Conservation (phyloP, 2,329 filamentous ascomycete genomes). For the Hymenotorrendiella dingleyae region DNA sequence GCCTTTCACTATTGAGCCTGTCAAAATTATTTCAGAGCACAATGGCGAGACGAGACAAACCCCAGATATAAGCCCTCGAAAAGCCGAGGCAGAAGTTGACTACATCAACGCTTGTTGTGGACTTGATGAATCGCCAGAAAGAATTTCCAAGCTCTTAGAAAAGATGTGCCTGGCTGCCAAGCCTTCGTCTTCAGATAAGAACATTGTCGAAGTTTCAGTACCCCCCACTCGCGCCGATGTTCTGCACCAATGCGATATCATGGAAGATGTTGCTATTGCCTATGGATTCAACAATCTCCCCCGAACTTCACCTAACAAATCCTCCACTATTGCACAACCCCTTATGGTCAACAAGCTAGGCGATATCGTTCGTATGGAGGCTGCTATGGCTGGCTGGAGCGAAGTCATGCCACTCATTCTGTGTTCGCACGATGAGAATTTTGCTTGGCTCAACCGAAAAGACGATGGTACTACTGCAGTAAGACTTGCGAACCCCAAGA, state of each 20-base stretch:
- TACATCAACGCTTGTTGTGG: constrained; percentile 95
- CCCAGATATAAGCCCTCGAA: constrained; percentile 72
- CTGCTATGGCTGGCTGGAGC: constrained; percentile 90
- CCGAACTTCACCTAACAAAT: constrained; percentile 77
- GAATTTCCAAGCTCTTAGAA: constrained; percentile 72
- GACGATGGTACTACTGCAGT: constrained; percentile 82
- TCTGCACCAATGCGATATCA: constrained; percentile 93
- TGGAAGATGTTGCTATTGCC: constrained; percentile 95
- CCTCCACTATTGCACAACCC: constrained; percentile 78
- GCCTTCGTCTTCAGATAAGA: constrained; percentile 62
- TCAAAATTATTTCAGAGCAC: constrained; percentile 88
- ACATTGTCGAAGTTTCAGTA: constrained; percentile 74
- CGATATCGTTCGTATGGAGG: constrained; percentile 84
- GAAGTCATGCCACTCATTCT: constrained; percentile 95
- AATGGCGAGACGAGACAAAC: constrained; percentile 77
- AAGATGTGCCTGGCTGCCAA: constrained; percentile 86
- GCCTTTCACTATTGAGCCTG: constrained; percentile 86
- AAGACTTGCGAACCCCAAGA: constrained; percentile 87
- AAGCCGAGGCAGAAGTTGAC: constrained; percentile 76
- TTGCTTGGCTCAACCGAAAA: constrained; percentile 84
- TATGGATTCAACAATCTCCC: constrained; percentile 98
- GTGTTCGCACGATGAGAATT: constrained; percentile 98
- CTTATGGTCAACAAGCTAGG: constrained; percentile 89
- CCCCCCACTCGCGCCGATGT: constrained; percentile 91
- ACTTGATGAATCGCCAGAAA: constrained; percentile 64